Percentiles rank a stretch among this genome's conserved stretches.
phyloP scores from a whole-genome alignment of 176 grass and related monocot species.

The Hordeum vulgare region DNA sequence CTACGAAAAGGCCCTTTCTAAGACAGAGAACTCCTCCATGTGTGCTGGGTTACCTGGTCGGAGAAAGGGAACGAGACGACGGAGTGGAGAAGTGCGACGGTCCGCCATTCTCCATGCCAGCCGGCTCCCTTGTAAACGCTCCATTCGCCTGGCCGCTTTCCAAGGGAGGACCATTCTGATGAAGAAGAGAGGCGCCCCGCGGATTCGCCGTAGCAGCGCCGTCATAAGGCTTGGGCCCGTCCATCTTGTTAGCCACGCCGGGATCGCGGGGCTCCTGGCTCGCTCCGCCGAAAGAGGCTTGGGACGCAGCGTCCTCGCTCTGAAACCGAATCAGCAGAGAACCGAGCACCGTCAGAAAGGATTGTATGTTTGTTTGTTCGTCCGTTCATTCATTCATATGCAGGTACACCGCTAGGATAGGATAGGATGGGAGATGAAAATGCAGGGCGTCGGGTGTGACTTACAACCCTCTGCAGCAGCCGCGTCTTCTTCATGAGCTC shows the following conservation, averaged over 20 bases:
- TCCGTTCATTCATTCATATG: not conserved
- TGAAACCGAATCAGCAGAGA: constrained; percentile 21
- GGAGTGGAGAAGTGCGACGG: constrained; percentile 70
- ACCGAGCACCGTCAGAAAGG: not conserved
- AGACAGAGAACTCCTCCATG: not conserved
- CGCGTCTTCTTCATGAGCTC: constrained; percentile 58
- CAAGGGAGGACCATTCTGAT: constrained; percentile 23
- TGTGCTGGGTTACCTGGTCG: constrained; percentile 45
- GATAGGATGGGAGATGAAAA: too few relatives aligned
- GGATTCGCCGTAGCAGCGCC: constrained; percentile 5
- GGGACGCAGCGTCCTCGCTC: constrained; percentile 27
- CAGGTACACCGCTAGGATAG: not conserved
- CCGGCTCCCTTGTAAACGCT: constrained; percentile 31
- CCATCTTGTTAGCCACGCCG: constrained; percentile 2
- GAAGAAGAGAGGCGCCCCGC: constrained; percentile 6
- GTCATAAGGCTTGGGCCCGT: constrained; percentile 10
- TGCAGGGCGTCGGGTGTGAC: not conserved
- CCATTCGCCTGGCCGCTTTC: constrained; percentile 37
- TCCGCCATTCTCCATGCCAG: constrained; percentile 27
- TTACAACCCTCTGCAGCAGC: constrained; percentile 63
- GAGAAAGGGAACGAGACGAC: constrained; percentile 77
- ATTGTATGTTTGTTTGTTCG: not conserved
- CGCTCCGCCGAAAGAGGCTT: constrained; percentile 1
- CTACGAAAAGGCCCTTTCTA: constrained; percentile 1
- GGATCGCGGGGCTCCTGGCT: constrained; percentile 15